Evolutionary conservation across 176 grass and related monocot species (phyloP), one percentile per base, ranked within the genome.

Genomic region (Aegilops sharonensis): DNA sequence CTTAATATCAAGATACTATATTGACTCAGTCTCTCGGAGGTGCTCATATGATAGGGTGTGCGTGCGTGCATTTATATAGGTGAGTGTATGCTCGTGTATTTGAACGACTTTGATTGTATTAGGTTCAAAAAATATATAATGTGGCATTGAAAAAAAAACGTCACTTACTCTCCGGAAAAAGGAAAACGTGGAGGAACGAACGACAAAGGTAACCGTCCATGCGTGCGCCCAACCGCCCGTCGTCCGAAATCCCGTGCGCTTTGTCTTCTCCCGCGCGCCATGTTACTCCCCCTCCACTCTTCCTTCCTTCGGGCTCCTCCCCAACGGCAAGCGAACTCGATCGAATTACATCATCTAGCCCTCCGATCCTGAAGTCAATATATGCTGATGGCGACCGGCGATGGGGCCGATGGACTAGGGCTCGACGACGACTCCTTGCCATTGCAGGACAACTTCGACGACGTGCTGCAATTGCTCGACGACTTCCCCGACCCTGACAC

Each of bases 311-410:
- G 20, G 54, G 20, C 20, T 21, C 54, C 54, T 59, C 54, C 54
- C 18, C 54, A 59, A 59, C 54, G 54, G 2, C 54, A 59, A 59
- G 54, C 54, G 18, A 59, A 59, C 54, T 59, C 54, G 54, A 59
- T 57, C 54, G 54, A 57, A 21, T 5, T 56, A 7, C 17, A 20
- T 56, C 52, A 20, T 56, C 52, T 56, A 56, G 52, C 15, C 52
- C 52, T 56, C 52, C 17, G 1, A 56, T 56, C 52, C 17, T 18
- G 5, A 32, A 61, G 3, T 9, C 11, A 23, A 72, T 69, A 21
- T 34, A 27, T 74, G 43, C n/a, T 15, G 24, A 89, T 86, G 83
- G 72, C 71, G 50, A 72, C 39, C 32, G 8, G 9, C 20, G 45
- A 21, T 34, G 70, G 27, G 8, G 25, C 34, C 61, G 47, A 35